Percentiles rank a stretch among this genome's conserved stretches.
These are phyloP conservation scores for Cenchrus fungigraminus DNA, from an alignment of 176 grass and related monocot genomes.

Conservation along the genomic window DNA sequence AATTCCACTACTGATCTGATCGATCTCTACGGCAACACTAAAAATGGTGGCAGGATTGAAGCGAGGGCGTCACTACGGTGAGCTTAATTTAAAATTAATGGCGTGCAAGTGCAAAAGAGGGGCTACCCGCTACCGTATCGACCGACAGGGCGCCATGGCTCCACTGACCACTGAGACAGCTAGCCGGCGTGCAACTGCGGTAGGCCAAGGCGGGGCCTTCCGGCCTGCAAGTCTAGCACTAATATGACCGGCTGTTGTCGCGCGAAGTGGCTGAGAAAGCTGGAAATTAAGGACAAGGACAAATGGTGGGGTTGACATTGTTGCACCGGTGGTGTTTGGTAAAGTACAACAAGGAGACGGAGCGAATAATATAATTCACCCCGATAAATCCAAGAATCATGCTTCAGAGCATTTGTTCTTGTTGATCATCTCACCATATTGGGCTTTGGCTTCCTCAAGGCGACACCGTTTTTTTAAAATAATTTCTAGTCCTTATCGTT, in stretches of 20 bases:
- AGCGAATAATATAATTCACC: neutral
- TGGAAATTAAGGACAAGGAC: neutral
- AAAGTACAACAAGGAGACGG: neutral
- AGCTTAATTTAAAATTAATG: too few species aligned
- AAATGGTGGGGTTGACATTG: neutral
- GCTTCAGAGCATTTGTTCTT: neutral
- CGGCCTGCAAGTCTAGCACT: neutral
- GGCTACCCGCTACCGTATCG: too few species aligned
- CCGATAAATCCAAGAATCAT: neutral
- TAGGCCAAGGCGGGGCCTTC: too few species aligned
- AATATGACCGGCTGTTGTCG: neutral
- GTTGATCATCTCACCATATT: neutral
- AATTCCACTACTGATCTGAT: too few species aligned
- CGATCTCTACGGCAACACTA: too few species aligned
- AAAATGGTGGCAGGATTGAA: too few species aligned
- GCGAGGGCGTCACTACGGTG: too few species aligned
- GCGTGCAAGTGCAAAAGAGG: too few species aligned
- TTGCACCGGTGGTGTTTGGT: neutral
- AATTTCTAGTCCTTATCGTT: neutral
- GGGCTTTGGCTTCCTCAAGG: neutral
- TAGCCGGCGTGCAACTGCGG: too few species aligned
- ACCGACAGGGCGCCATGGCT: too few species aligned
- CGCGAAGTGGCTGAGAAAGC: neutral
- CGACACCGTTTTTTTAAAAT: too few species aligned
- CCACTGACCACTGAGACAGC: too few species aligned